Evolutionary conservation across 2,329 filamentous ascomycete species (phyloP).

Genomic region (Chrysoporthe deuterocubensis): DNA sequence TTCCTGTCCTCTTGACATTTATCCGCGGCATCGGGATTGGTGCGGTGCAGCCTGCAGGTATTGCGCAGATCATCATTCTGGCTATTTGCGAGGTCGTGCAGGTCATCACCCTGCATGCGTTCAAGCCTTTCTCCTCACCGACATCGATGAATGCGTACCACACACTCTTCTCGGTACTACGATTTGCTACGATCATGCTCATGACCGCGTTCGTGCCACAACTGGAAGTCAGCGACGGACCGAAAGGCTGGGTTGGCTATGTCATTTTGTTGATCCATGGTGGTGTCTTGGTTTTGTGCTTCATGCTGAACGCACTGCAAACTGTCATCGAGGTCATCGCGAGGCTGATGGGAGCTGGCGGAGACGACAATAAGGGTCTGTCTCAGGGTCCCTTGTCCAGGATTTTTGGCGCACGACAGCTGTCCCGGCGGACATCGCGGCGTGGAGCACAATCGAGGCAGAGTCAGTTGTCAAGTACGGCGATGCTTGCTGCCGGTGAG

Average conservation of each 20-base stretch:
- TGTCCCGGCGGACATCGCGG: conserved; percentile 73
- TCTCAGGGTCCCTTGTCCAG: conserved; percentile 83
- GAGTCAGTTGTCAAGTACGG: conserved; percentile 81
- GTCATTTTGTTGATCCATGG: conserved; percentile 85
- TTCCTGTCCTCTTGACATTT: conserved; percentile 83
- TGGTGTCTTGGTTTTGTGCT: conserved; percentile 84
- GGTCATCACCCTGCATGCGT: conserved; percentile 83
- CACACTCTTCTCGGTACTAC: conserved; percentile 77
- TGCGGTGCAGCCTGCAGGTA: conserved; percentile 88
- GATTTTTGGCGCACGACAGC: conserved; percentile 88
- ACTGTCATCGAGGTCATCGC: conserved; percentile 89
- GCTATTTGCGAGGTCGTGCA: conserved; percentile 94
- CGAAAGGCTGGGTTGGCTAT: conserved; percentile 95
- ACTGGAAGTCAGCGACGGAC: conserved; percentile 74
- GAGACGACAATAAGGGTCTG: conserved; percentile 70
- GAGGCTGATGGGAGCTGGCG: conserved; percentile 80
- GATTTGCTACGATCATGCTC: conserved; percentile 75
- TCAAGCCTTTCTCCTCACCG: conserved; percentile 85
- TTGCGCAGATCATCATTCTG: conserved; percentile 88
- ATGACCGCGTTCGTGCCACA: conserved; percentile 86
- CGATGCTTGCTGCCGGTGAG: conserved; percentile 74
- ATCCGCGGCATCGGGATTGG: conserved; percentile 89
- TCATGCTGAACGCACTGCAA: conserved; percentile 89
- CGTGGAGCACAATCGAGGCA: conserved; percentile 69
- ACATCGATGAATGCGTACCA: conserved; percentile 99